Evolutionary conservation across 306 rosid genomes (phyloP), one percentile per base, ranked within the genome.

Genomic region (Prosopis cineraria): DNA sequence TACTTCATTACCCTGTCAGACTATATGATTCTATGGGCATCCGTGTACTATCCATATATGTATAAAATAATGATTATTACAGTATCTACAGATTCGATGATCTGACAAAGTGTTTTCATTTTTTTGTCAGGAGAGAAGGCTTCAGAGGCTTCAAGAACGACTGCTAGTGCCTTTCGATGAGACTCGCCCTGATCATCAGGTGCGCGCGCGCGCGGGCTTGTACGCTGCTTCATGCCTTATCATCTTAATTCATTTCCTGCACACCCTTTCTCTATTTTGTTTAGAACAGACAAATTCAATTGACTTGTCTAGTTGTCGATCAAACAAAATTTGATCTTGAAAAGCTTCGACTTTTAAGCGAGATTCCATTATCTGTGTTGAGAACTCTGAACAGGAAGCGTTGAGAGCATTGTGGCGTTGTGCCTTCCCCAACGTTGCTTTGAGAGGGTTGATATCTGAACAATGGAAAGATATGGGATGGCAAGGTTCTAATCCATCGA

Each of bases 401-500:
- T 78, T 94, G 59, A 85, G 87, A 84, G 83, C 95, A 40, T 69
- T 94, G 78, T 94, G 97, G 97, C 24, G 62, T 22, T 86, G 91
- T 79, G 84, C 98, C 79, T 94, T 87, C 78, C 98, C 98, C 36
- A 67, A 90, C 78, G 83, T 88, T 65, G 43, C 86, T 76, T 84
- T 94, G 43, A 80, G 68, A 50, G 91, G 97, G 40, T 52, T 90
- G 87, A 85, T 94, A 73, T 92, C 98, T 25, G 97, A 87, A 50
- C 98, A 94, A 78, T 92, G 97, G 98, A 94, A 94, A 86, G 97
- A 92, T 55, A 85, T 94, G 98, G 98, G 98, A 29, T 94, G 98
- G 98, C 98, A 94, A 83, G 98, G 98, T 82, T 66, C 92, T 80
- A 92, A 94, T 80, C 97, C 97, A 45, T 90, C 98, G 11, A 94